phyloP scores from a whole-genome alignment of 192 early-diverging fungal genomes.

The Funneliformis mosseae region DNA sequence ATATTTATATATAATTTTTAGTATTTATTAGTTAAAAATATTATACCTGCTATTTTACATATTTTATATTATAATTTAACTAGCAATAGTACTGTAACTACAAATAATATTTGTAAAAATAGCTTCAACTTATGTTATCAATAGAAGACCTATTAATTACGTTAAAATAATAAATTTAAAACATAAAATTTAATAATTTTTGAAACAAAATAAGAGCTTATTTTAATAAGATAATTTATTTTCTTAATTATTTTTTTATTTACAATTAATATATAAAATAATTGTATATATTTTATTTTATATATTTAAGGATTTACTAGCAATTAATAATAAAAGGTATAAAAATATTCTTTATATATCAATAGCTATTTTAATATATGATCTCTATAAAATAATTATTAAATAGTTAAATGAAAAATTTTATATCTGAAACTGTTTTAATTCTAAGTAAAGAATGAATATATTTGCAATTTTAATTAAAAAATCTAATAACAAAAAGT shows the following conservation, averaged over 20 bases:
- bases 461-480: background rate
- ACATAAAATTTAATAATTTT: background rate
- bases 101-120: background rate
- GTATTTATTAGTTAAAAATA: background rate
- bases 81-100: background rate
- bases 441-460: slow-evolving; percentile 4
- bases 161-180: slow-evolving; percentile 5
- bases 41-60: background rate
- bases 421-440: background rate
- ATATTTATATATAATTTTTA: too few species aligned
- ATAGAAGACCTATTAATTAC: background rate
- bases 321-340: background rate
- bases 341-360: background rate
- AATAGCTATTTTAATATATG: background rate
- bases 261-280: background rate
- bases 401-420: background rate
- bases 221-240: background rate
- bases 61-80: background rate
- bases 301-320: background rate
- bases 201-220: background rate
- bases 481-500: background rate
- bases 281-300: too few species aligned
- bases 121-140: background rate
- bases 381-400: background rate
- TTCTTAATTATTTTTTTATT: background rate